These are phyloP conservation scores for Cymbopogon citratus DNA, from an alignment of 176 grass and related monocot species.

Conservation along the genomic window DNA sequence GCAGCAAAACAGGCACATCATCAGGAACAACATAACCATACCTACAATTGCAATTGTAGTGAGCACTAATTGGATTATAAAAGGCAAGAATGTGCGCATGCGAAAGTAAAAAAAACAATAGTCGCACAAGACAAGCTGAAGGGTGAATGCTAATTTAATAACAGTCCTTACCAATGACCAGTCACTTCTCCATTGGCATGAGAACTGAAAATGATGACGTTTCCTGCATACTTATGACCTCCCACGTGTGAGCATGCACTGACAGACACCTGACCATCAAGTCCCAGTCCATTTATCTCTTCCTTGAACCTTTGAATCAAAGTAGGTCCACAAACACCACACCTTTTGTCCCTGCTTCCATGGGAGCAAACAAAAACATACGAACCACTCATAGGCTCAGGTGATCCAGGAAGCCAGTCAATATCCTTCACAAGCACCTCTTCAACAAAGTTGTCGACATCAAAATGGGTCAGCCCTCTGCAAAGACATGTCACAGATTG, in stretches of 20 bases:
- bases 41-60: conserved; percentile 55
- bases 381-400: conserved; percentile 59
- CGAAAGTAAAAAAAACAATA: neutral
- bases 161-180: conserved; percentile 82
- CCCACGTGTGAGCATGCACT: conserved; percentile 90
- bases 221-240: conserved; percentile 97
- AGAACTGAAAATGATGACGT: conserved; percentile 81
- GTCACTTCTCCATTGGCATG: conserved; percentile 52
- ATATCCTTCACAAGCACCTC: conserved; percentile 85
- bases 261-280: conserved; percentile 59
- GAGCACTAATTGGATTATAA: conserved; percentile 1
- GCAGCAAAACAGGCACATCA: conserved; percentile 72
- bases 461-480: conserved; percentile 82
- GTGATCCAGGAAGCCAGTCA: conserved; percentile 72
- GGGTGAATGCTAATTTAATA: conserved; percentile 2
- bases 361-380: conserved; percentile 92
- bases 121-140: neutral
- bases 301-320: conserved; percentile 77
- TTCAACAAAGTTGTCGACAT: conserved; percentile 87
- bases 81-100: neutral
- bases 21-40: conserved; percentile 98
- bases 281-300: conserved; percentile 56
- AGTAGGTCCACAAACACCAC: conserved; percentile 83
- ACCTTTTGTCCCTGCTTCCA: conserved; percentile 85
- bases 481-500: conserved; percentile 16